A percentile compares a stretch with the other conserved stretches of the same genome.
Conservation (phyloP, 225 moss, liverwort and hornwort species). For the Pleurozium schreberi region DNA sequence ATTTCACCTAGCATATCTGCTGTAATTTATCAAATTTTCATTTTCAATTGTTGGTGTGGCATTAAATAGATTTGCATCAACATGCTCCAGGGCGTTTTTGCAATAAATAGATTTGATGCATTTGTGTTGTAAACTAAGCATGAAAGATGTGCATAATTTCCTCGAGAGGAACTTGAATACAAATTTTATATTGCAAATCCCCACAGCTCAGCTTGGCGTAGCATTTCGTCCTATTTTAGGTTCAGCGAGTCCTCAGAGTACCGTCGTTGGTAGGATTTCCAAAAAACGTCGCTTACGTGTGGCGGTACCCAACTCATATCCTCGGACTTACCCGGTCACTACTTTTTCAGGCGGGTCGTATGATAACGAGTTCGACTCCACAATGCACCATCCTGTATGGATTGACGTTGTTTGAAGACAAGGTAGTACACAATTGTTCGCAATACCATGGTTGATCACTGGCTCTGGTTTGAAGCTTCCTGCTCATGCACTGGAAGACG, state of each 20-base stretch:
- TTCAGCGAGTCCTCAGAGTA: neutral
- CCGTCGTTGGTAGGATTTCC: neutral
- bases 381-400: neutral
- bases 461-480: neutral
- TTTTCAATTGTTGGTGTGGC: neutral
- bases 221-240: neutral
- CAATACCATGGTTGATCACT: neutral
- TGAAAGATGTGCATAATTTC: neutral
- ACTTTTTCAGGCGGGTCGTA: neutral
- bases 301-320: neutral
- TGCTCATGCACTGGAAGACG: neutral
- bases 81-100: neutral
- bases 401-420: neutral
- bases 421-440: neutral
- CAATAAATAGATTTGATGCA: neutral
- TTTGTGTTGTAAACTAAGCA: neutral
- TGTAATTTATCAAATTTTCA: neutral
- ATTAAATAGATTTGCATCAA: neutral
- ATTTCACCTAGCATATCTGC: neutral
- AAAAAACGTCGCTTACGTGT: neutral
- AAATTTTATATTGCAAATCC: neutral
- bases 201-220: neutral
- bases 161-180: neutral
- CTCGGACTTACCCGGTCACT: too few relatives aligned
- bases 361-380: neutral